A percentile compares a stretch with the other conserved stretches of the same genome.
Conservation (phyloP, 2,329 filamentous ascomycete genomes). For the Periconia macrospinosa region DNA sequence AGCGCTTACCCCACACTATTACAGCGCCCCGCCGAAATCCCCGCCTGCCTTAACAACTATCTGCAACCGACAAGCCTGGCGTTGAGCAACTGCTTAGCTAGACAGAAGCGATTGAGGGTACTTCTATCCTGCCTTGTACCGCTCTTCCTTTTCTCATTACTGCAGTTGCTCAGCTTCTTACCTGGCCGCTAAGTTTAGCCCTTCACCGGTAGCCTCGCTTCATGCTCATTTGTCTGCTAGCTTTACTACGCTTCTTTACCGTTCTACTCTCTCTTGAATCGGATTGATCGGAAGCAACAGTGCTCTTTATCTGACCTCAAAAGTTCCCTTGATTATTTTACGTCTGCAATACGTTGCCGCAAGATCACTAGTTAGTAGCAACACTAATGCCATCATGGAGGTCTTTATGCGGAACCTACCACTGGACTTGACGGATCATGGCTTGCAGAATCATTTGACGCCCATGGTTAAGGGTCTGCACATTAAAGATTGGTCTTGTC, state of each 20-base stretch:
- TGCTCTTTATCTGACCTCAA: too few relatives aligned
- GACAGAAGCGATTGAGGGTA: neutral
- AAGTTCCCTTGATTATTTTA: too few relatives aligned
- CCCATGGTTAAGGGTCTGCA: constrained; percentile 37
- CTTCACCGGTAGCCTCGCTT: too few relatives aligned
- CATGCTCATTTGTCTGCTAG: too few relatives aligned
- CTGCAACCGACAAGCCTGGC: neutral
- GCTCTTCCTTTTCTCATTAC: neutral
- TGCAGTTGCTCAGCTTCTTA: neutral
- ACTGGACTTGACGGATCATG: constrained; percentile 41
- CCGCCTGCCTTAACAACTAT: neutral
- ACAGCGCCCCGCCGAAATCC: neutral
- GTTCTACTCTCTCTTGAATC: too few relatives aligned
- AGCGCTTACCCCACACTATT: neutral
- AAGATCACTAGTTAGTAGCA: neutral
- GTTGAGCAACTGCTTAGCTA: neutral
- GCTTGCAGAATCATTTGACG: constrained; percentile 43
- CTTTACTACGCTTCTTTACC: too few relatives aligned
- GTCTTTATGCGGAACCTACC: constrained; percentile 50
- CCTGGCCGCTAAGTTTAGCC: neutral
- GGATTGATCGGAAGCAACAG: too few relatives aligned
- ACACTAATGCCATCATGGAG: constrained; percentile 45
- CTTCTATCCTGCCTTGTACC: neutral
- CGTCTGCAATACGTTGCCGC: too few relatives aligned
- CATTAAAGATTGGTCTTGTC: constrained; percentile 45